Evolutionary conservation across 1,284 basidiomycete species (phyloP).

Genomic region (Sporisorium reilianum): DNA sequence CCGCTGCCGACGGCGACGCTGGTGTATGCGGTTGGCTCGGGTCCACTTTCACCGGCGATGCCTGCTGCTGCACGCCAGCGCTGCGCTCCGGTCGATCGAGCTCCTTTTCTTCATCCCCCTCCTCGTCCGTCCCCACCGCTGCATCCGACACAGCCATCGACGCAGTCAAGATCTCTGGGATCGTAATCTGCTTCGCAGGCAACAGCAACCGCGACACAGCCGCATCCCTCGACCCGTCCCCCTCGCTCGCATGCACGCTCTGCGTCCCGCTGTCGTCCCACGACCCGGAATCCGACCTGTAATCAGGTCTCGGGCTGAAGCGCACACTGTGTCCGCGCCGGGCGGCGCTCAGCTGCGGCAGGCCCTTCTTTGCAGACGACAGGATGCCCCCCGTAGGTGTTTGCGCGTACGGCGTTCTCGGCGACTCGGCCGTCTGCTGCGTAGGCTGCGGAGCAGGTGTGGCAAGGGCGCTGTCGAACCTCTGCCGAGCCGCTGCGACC

Average conservation of each 20-base stretch:
- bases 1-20: conserved; percentile 2
- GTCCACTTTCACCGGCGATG: conserved; percentile 15
- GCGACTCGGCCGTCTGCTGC: not conserved
- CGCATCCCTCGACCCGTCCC: conserved; percentile 8
- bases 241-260: not conserved
- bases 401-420: conserved; percentile 3
- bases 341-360: conserved; percentile 12
- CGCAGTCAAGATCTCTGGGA: conserved; percentile 27
- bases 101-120: not conserved
- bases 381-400: conserved; percentile 34
- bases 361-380: conserved; percentile 20
- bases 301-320: conserved; percentile 49
- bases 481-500: conserved; percentile 18
- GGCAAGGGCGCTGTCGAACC: conserved; percentile 21
- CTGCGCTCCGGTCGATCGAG: not conserved
- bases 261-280: conserved; percentile 35
- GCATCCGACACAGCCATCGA: not conserved
- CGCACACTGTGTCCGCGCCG: conserved; percentile 36
- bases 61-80: not conserved
- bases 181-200: conserved; percentile 23
- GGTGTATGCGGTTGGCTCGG: conserved; percentile 34
- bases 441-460: not conserved
- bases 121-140: not conserved
- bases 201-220: conserved; percentile 18
- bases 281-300: conserved; percentile 47